Base-by-base conservation (phyloP, 2,329 filamentous ascomycete genomes). In the Colletotrichum coccodes region DNA sequence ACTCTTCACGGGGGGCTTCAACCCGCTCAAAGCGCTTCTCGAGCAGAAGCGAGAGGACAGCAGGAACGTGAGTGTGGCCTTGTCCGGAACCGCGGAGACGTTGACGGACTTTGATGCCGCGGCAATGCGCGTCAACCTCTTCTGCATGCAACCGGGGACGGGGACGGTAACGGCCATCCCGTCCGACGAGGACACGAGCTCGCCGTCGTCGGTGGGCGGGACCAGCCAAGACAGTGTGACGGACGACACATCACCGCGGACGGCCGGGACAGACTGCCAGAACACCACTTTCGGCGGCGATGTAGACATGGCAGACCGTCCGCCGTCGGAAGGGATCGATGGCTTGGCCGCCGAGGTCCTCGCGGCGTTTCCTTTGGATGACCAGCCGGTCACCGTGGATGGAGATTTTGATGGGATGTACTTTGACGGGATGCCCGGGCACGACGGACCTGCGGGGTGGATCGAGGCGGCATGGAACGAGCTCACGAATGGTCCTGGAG, bases 1-100 rank as follows among this genome's bases (percentile, higher is more conserved):
- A 3, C 71, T 83, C 1, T 82, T 83, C 70, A 76, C 78, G 0
- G 76, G 78, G 4, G 79, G 80, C 32, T 78, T 78, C 50, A 81
- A 77, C 60, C 77, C 80, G 9, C 73, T 80, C 36, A 75, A 76
- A 52, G 73, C 75, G 0, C 75, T 81, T 14, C 76, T 79, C 12
- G 73, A 75, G 16, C 70, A 72, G 32, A 75, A 75, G 40, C 67
- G 74, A 5, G 56, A 52, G 12, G 64, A 69, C n/a, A 50, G 44
- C 16, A 60, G 32, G 12, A 60, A 32, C 6, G 50, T 28, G 6
- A 38, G 30, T 14, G 36, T 8, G 23, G 26, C 14, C 14, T 49
- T 50, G 28, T 46, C 18, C 5, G 53, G 49, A 18, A 32, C 60
- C 11, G 16, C 52, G 1, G 34, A 42, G 2, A 46, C 57, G 28